Percentiles rank a stretch among this genome's conserved stretches.
These are phyloP conservation scores for Daedalea quercina DNA, from an alignment of 768 basidiomycete genomes.

Conservation along the genomic window DNA sequence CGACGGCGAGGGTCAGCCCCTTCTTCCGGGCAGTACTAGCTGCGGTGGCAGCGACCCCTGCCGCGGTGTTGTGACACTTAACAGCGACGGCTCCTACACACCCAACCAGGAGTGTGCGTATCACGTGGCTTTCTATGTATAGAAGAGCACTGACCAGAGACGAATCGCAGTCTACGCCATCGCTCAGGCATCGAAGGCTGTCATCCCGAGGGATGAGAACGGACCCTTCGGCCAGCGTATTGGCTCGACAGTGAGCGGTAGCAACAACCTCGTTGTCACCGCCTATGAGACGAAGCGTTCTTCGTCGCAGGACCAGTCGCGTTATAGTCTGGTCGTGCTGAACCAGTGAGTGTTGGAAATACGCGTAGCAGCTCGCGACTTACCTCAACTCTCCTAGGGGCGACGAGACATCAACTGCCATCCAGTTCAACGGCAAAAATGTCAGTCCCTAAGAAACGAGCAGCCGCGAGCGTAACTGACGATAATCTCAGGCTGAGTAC, in stretches of 20 bases:
- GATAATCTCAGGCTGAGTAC: conserved; percentile 44
- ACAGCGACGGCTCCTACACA: conserved; percentile 53
- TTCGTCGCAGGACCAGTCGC: conserved; percentile 46
- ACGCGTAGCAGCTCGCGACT: neutral
- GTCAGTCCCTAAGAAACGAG: conserved; percentile 26
- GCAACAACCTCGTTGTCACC: conserved; percentile 55
- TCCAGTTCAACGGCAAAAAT: conserved; percentile 57
- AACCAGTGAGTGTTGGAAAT: conserved; percentile 39
- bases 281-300: conserved; percentile 59
- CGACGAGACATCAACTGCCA: conserved; percentile 51
- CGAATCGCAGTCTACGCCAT: conserved; percentile 50
- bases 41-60: conserved; percentile 51
- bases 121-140: neutral
- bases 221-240: conserved; percentile 69
- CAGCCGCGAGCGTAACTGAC: conserved; percentile 2
- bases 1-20: conserved; percentile 55
- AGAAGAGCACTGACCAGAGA: neutral
- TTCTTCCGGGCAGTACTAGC: conserved; percentile 55
- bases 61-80: conserved; percentile 60
- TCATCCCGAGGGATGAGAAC: conserved; percentile 58
- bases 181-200: conserved; percentile 70
- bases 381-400: conserved; percentile 12
- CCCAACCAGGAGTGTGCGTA: conserved; percentile 68
- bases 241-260: conserved; percentile 54
- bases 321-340: conserved; percentile 68